These are phyloP conservation scores for grape (Vitis vinifera) DNA, from an alignment of 164 flowering plant species.

Conservation along the genomic window DNA sequence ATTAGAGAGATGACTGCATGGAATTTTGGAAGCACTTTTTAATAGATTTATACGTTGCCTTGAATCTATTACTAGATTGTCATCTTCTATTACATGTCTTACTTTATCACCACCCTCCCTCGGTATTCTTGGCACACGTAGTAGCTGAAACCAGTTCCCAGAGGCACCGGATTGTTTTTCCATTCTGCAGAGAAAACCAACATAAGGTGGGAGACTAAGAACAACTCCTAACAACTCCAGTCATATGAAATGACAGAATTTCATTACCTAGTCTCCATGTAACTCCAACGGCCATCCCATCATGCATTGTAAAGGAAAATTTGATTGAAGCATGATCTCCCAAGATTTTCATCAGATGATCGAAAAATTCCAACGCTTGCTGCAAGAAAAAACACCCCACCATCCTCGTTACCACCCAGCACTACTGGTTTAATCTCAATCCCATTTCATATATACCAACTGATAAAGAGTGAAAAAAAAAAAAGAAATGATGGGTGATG, in stretches of 20 bases:
- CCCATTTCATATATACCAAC: not conserved
- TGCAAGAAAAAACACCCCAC: conserved; percentile 22
- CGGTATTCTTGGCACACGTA: conserved; percentile 49
- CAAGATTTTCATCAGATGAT: conserved; percentile 36
- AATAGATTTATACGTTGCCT: too few relatives aligned
- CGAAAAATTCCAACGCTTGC: conserved; percentile 65
- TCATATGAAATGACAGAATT: not conserved
- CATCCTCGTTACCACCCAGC: too few relatives aligned
- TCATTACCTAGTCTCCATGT: conserved; percentile 53
- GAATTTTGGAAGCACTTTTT: too few relatives aligned
- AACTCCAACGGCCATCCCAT: conserved; percentile 60
- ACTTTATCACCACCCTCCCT: conserved; percentile 59
- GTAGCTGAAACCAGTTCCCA: conserved; percentile 65
- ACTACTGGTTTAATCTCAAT: too few relatives aligned
- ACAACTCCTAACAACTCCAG: too few relatives aligned
- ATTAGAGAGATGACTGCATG: too few relatives aligned
- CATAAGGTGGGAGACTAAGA: too few relatives aligned
- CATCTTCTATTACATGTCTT: not conserved
- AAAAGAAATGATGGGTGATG: not conserved
- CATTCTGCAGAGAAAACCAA: conserved; percentile 41
- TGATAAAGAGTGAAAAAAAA: not conserved
- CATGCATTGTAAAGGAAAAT: conserved; percentile 24
- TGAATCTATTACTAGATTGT: too few relatives aligned
- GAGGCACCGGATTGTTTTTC: conserved; percentile 34
- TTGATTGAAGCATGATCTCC: conserved; percentile 22